Evolutionary conservation across 768 basidiomycete genomes (phyloP), one percentile per base, ranked within the genome.

Genomic region (Tricholoma matsutake): DNA sequence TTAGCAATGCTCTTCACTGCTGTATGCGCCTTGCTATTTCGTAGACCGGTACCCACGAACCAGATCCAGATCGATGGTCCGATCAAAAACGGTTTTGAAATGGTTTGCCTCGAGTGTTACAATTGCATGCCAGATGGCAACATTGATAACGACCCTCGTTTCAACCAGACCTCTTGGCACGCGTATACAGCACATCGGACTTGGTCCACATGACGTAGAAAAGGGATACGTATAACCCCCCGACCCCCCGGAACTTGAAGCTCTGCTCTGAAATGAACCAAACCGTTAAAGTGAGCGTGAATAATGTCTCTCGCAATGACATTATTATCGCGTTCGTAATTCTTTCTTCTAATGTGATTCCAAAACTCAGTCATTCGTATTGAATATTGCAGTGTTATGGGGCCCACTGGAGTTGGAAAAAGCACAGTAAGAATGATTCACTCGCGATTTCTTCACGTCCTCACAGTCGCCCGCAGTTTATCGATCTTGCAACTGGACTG

Each of bases 361-460:
- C 37, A 22, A 11, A 20, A 39, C 54, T 43, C 41, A 43, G 18
- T 37, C 34, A 1, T 29, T 35, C 8, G 18, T 1, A 25, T 25
- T 25, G n/a, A 25, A 25, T 25, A 25, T 37, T 18, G 20, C 34
- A 55, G 54, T 37, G 54, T 55, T n/a, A 55, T 55, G 54, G 54
- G 54, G 39, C 54, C 54, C 13, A 55, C 54, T 14, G 54, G 54
- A 25, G 54, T 55, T 16, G 54, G 54, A 20, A 55, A 55, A 55
- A 55, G 54, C 14, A 55, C 34, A 11, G 54, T 55, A 28, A 37
- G 32, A 6, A 55, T 43, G 10, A 43, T 10, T 43, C 18, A 28
- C 25, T n/a, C 18, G 11, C 9, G 4, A 55, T 13, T 29, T 35
- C 16, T 39, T 55, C n/a, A 18, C 28, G 32, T 10, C 32, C 18